These are phyloP conservation scores for Podila clonocystis DNA, from an alignment of 192 early-diverging fungal species.

Conservation along the genomic window DNA sequence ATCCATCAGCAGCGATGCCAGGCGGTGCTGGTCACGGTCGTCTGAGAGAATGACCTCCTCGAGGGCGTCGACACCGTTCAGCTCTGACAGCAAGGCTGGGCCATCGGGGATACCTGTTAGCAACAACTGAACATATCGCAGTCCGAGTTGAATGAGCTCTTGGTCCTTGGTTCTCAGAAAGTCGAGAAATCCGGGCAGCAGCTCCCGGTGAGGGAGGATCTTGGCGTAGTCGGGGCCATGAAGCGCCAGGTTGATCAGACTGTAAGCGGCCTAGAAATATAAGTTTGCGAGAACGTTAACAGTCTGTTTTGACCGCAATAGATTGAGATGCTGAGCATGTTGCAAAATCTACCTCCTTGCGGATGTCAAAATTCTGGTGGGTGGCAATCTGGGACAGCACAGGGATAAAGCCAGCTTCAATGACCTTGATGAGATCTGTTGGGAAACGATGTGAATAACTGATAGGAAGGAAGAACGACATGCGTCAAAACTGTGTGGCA, in stretches of 20 bases:
- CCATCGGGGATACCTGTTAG: conserved; percentile 57
- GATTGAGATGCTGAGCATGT: not conserved
- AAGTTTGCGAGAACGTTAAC: not conserved
- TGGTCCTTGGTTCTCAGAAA: conserved; percentile 71
- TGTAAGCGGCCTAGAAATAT: conserved; percentile 63
- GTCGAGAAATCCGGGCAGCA: conserved; percentile 62
- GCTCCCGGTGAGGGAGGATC: conserved; percentile 52
- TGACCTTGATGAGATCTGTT: conserved; percentile 57
- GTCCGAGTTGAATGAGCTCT: conserved; percentile 69
- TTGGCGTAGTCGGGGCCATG: conserved; percentile 59
- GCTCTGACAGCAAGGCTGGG: conserved; percentile 24
- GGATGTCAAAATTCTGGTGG: conserved; percentile 72
- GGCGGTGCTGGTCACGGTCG: conserved; percentile 57
- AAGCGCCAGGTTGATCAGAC: conserved; percentile 70
- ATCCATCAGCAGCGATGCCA: conserved; percentile 64
- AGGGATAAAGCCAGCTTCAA: conserved; percentile 61
- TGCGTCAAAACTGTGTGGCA: conserved; percentile 1
- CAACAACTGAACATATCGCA: conserved; percentile 66
- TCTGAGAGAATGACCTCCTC: conserved; percentile 64
- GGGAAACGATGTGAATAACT: conserved; percentile 1
- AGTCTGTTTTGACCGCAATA: no score
- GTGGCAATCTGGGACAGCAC: conserved; percentile 66
- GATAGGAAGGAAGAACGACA: not conserved
- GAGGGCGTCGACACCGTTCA: conserved; percentile 66
- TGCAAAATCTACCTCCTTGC: conserved; percentile 61